Percentiles rank a stretch among this genome's conserved stretches.
Conservation (phyloP, 495 filamentous ascomycete genomes). For the Aspergillus ostianus region DNA sequence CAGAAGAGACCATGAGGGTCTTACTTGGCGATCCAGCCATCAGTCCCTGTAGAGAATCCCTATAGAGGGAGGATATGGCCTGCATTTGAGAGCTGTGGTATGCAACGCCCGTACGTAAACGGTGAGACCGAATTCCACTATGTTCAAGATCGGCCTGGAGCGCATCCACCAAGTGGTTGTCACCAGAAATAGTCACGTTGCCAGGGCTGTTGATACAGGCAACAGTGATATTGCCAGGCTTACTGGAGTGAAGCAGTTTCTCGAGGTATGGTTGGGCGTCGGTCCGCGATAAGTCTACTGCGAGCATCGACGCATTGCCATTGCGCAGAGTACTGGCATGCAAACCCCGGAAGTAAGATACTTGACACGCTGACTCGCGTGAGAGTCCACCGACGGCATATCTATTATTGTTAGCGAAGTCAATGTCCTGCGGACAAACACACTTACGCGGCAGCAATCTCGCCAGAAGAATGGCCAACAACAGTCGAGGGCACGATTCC, state of each 20-base stretch:
- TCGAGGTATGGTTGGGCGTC: slow-evolving; percentile 25
- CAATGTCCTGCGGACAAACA: background rate
- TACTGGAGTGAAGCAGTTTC: background rate
- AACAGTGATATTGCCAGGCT: slow-evolving; percentile 14
- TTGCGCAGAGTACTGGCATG: slow-evolving; percentile 41
- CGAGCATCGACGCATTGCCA: slow-evolving; percentile 29
- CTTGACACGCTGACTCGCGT: slow-evolving; percentile 23
- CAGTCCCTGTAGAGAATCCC: background rate
- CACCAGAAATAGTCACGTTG: background rate
- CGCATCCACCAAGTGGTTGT: background rate
- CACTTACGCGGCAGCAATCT: slow-evolving; percentile 35
- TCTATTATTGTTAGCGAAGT: background rate
- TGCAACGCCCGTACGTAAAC: background rate
- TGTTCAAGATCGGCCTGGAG: background rate
- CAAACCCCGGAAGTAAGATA: slow-evolving; percentile 34
- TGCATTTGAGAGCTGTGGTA: slow-evolving; percentile 39
- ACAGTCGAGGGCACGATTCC: slow-evolving; percentile 25
- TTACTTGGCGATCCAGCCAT: background rate
- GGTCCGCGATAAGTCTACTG: slow-evolving; percentile 22
- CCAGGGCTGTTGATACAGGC: slow-evolving; percentile 36
- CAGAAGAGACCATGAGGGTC: slow-evolving; percentile 2
- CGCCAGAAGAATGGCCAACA: slow-evolving; percentile 42
- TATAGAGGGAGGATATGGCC: background rate
- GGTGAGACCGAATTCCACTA: background rate
- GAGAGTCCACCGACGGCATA: slow-evolving; percentile 20